Conservation (phyloP, 75 land plant species). For the Pinus taeda region DNA sequence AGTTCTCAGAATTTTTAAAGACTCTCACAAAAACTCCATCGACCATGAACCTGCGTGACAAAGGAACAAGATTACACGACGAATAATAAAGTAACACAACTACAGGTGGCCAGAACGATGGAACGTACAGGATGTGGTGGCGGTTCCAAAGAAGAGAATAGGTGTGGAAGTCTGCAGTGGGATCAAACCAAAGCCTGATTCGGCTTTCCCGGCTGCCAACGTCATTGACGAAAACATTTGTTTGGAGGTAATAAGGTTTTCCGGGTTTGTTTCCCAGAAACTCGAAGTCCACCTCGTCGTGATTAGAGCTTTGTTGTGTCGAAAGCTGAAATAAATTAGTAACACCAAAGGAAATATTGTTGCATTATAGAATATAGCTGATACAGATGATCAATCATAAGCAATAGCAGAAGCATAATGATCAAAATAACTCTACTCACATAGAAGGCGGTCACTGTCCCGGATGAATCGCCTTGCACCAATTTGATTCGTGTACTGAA, state of each 20-base stretch:
- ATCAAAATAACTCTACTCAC: constrained; percentile 12
- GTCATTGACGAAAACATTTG: constrained; percentile 14
- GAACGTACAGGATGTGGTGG: constrained; percentile 15
- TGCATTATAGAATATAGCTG: no score
- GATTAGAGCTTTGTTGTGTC: background rate
- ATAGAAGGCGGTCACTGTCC: constrained; percentile 54
- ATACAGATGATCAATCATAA: no score
- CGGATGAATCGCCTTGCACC: constrained; percentile 54
- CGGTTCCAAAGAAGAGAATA: constrained; percentile 18
- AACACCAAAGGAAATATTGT: no score
- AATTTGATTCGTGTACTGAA: constrained; percentile 68
- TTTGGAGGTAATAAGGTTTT: constrained; percentile 19
- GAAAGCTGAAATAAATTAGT: no score
- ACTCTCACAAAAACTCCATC: constrained; percentile 16
- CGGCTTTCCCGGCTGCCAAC: constrained; percentile 15
- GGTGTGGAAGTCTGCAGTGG: constrained; percentile 18
- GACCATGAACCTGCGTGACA: constrained; percentile 5
- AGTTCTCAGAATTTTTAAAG: background rate
- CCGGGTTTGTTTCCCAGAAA: constrained; percentile 19
- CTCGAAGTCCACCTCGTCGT: constrained; percentile 33
- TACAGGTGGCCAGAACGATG: no score
- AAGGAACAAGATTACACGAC: background rate
- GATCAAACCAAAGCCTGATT: constrained; percentile 20
- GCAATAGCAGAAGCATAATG: background rate
- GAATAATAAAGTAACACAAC: no score